Evolutionary conservation across 2,329 filamentous ascomycete species (phyloP), one percentile per base, ranked within the genome.

Genomic region (Lecanosticta acicola): DNA sequence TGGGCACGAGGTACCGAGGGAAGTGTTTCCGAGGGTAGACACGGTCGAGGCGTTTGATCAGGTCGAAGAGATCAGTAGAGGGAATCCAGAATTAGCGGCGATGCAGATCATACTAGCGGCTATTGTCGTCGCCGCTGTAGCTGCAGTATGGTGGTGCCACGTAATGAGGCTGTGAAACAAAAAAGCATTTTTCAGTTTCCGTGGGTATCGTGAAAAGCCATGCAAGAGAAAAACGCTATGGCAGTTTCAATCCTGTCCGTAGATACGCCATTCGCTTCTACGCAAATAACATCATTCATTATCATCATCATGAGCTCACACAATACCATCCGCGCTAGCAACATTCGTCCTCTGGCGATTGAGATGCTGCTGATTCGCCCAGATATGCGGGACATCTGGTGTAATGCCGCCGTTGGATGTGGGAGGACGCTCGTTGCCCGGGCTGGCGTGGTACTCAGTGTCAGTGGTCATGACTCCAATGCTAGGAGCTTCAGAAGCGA

Each of bases 1-100:
- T 14, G 53, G 47, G 0, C 46, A 49, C 13, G 32, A 47, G 1
- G 41, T 57, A 2, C 60, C 61, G 5, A 39, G 48, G 3, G 48
- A 43, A 13, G 38, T 45, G 3, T 56, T 57, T 40, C 61, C 59
- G 5, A 26, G 41, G 3, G 44, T 43, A 7, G 24, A 29, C 7
- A 29, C 24, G 24, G 11, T 29, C 24, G 24, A 29, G 11, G 24
- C 11, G 5, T 29, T 29, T 11, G 24, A 29, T 11, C 7, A 29
- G 5, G 7, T 29, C 5, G 5, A 5, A 5, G 24, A 29, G 24
- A 7, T 29, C 24, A 29, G 24, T 29, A 7, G 24, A 5, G 7
- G 24, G 11, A 11, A 29, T 11, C 7, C 7, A 29, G 24, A 29
- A 11, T 11, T 29, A 7, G 5, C 24, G 7, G 11, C 24, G 24